phyloP scores from a whole-genome alignment of 2,329 filamentous ascomycete species.

The Endoconidiophora laricicola region DNA sequence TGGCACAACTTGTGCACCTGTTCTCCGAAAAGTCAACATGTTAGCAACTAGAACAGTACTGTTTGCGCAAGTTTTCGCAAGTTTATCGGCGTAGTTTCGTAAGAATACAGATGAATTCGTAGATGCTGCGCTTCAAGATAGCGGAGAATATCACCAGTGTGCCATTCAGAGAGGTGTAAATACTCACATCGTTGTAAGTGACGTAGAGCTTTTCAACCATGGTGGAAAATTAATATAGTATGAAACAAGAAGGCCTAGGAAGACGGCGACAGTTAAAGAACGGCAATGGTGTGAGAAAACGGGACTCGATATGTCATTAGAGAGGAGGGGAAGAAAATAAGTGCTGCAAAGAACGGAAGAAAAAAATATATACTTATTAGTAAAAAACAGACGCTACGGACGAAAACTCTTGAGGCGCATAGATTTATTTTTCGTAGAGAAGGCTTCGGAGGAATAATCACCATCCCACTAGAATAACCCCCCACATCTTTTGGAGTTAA shows the following conservation, averaged over 20 bases:
- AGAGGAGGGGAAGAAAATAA: not conserved
- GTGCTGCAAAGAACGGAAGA: not conserved
- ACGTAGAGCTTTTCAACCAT: slow-evolving; percentile 81
- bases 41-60: slow-evolving; percentile 1
- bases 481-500: too few relatives aligned
- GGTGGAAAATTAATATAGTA: slow-evolving; percentile 21
- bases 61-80: not conserved
- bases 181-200: slow-evolving; percentile 75
- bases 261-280: not conserved
- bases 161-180: not conserved
- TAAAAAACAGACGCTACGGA: not conserved
- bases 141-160: not conserved
- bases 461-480: too few relatives aligned
- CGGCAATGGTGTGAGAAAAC: too few relatives aligned
- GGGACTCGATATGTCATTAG: too few relatives aligned
- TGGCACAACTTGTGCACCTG: slow-evolving; percentile 98
- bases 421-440: not conserved
- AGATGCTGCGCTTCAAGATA: not conserved
- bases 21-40: slow-evolving; percentile 10
- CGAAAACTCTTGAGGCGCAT: not conserved
- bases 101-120: not conserved
- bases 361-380: not conserved
- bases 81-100: not conserved
- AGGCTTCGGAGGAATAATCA: too few relatives aligned
- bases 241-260: slow-evolving; percentile 1